Evolutionary conservation across 768 basidiomycete genomes (phyloP).

Genomic region (Leccinum rimulosum): DNA sequence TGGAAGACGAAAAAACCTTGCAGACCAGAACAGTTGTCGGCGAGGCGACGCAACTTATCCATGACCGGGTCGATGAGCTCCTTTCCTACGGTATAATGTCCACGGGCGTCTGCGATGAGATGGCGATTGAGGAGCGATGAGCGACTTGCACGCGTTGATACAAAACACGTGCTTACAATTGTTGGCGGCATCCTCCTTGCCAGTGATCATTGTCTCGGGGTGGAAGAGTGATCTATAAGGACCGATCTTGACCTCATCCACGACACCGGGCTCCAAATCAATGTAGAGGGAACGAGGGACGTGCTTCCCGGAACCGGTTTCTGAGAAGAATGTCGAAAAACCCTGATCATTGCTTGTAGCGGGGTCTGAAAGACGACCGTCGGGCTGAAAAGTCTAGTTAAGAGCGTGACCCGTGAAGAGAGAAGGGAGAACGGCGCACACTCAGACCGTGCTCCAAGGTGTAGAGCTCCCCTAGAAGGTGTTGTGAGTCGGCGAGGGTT

Average conservation of each 20-base stretch:
- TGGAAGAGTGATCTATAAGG: conserved; percentile 94
- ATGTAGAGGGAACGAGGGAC: conserved; percentile 97
- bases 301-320: conserved; percentile 89
- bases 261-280: conserved; percentile 91
- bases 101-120: conserved; percentile 77
- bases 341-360: conserved; percentile 62
- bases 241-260: conserved; percentile 93
- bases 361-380: conserved; percentile 80
- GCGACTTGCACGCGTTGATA: neutral
- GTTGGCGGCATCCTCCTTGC: conserved; percentile 99
- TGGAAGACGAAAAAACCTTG: conserved; percentile 99
- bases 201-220: conserved; percentile 94
- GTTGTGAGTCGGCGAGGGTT: conserved; percentile 9
- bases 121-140: conserved; percentile 14
- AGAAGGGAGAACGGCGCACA: conserved; percentile 47
- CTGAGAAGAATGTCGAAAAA: conserved; percentile 98
- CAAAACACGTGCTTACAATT: conserved; percentile 69
- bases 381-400: conserved; percentile 55
- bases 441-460: conserved; percentile 96
- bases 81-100: conserved; percentile 98
- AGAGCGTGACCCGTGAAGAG: conserved; percentile 12
- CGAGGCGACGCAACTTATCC: conserved; percentile 95
- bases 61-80: conserved; percentile 96
- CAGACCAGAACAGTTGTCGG: conserved; percentile 96
- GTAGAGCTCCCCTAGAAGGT: conserved; percentile 85